Evolutionary conservation across 345 rosid genomes (phyloP).

Genomic region (Eucalyptus sp.): DNA sequence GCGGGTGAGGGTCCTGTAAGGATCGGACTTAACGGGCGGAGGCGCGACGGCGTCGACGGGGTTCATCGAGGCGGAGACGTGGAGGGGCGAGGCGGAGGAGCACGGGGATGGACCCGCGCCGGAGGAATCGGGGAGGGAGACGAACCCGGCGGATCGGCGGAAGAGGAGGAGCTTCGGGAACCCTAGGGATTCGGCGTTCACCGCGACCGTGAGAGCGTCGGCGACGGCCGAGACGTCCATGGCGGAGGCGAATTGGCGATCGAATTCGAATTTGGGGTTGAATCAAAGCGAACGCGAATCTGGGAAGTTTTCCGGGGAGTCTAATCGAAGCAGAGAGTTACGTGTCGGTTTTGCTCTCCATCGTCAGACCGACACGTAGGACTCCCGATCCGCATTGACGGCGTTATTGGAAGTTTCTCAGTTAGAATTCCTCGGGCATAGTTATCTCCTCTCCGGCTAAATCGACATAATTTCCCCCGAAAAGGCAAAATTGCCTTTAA

Average conservation of each 20-base stretch:
- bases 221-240: constrained; percentile 42
- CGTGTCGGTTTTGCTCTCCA: not conserved
- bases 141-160: constrained; percentile 1
- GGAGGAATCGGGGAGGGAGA: constrained; percentile 14
- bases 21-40: constrained; percentile 32
- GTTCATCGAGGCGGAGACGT: not conserved
- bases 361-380: not conserved
- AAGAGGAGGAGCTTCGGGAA: constrained; percentile 16
- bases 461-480: not conserved
- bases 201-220: constrained; percentile 22
- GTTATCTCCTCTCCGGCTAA: no score
- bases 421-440: not conserved
- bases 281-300: not conserved
- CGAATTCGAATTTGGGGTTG: not conserved
- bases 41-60: constrained; percentile 25
- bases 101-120: not conserved
- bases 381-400: not conserved
- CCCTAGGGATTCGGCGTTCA: constrained; percentile 26
- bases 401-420: not conserved
- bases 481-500: not conserved
- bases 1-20: constrained; percentile 3
- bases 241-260: not conserved
- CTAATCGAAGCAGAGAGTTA: not conserved
- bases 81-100: not conserved
- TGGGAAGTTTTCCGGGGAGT: not conserved